Conservation (phyloP, 176 grass and related monocot genomes). For the Oryza rufipogon region DNA sequence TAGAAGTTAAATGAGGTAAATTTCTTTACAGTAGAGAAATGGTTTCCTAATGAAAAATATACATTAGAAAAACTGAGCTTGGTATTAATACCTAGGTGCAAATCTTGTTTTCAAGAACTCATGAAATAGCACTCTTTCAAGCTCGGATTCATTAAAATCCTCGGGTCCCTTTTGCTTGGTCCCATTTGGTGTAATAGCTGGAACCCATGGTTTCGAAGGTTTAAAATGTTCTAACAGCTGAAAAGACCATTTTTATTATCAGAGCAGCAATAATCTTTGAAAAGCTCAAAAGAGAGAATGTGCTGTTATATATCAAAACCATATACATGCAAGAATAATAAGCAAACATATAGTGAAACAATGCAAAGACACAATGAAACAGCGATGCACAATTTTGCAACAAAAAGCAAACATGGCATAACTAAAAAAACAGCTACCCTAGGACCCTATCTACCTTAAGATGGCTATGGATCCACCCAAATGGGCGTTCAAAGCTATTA, state of each 20-base stretch:
- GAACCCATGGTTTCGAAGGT: constrained; percentile 50
- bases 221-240: constrained; percentile 62
- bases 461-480: too few relatives aligned
- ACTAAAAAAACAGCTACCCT: neutral
- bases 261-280: neutral
- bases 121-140: constrained; percentile 45
- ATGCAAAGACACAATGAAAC: neutral
- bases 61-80: constrained; percentile 13
- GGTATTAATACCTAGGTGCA: constrained; percentile 54
- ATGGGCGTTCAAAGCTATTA: too few relatives aligned
- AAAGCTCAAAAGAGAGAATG: neutral
- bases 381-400: neutral
- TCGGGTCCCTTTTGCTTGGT: constrained; percentile 2
- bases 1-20: neutral
- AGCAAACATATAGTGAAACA: neutral
- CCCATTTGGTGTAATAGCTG: neutral
- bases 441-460: too few relatives aligned
- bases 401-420: neutral
- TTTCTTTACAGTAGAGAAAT: neutral
- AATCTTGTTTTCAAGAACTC: constrained; percentile 65
- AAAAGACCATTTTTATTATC: constrained; percentile 17
- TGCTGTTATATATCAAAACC: neutral
- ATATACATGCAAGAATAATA: neutral
- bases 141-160: constrained; percentile 2
- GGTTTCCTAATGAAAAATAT: constrained; percentile 4